Conservation (phyloP, 352 stramenopile species). For the Nothophytophthora sp. region DNA sequence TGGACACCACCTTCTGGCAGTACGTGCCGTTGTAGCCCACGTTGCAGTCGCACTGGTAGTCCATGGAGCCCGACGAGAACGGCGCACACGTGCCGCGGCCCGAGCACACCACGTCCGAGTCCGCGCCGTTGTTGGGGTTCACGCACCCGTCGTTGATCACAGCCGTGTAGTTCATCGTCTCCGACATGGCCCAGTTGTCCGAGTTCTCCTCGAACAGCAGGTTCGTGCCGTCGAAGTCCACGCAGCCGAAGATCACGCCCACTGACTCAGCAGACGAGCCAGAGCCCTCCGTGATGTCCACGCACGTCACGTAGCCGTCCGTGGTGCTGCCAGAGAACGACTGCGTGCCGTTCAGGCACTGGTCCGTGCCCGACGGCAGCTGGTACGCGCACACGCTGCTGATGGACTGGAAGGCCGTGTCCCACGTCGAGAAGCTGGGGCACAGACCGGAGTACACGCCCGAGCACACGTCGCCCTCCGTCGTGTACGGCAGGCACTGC, state of each 20-base stretch:
- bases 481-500: conserved; percentile 66
- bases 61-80: conserved; percentile 34
- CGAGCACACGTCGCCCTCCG: conserved; percentile 57
- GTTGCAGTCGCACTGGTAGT: conserved; percentile 73
- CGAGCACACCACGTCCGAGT: conserved; percentile 76
- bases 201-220: conserved; percentile 55
- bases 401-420: conserved; percentile 62
- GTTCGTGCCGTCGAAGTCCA: conserved; percentile 68
- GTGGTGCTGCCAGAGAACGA: conserved; percentile 24
- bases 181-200: conserved; percentile 52
- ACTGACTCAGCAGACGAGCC: conserved; percentile 28
- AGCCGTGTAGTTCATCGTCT: conserved; percentile 59
- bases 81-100: conserved; percentile 68
- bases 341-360: conserved; percentile 47
- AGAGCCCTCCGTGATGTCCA: conserved; percentile 41
- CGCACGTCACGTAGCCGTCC: conserved; percentile 32
- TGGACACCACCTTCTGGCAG: conserved; percentile 74
- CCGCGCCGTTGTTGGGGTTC: conserved; percentile 55
- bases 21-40: conserved; percentile 78
- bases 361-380: conserved; percentile 40
- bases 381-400: conserved; percentile 72
- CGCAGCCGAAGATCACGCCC: conserved; percentile 76
- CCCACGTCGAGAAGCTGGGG: conserved; percentile 78
- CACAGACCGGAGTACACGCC: conserved; percentile 57
- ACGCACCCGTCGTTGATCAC: conserved; percentile 60